Evolutionary conservation across 257 asterid species (phyloP).

Genomic region (Anisodus acutangulus): DNA sequence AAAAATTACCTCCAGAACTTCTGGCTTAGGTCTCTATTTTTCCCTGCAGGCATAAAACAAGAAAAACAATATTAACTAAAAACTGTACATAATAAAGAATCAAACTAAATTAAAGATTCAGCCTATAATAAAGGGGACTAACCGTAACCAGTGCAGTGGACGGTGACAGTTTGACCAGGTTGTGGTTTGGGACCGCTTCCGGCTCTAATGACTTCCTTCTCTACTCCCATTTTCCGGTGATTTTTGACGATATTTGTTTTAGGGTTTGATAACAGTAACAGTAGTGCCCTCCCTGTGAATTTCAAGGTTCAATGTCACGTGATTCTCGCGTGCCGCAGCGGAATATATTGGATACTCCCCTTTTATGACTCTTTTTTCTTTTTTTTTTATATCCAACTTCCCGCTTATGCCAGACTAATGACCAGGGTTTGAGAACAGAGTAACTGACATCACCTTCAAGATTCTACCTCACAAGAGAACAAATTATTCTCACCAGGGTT

Average conservation of each 20-base stretch:
- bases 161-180: constrained; percentile 84
- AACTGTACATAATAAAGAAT: background rate
- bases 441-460: too few species aligned
- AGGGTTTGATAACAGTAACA: constrained; percentile 13
- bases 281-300: background rate
- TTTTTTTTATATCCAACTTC: too few species aligned
- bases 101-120: background rate
- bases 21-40: constrained; percentile 67
- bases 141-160: constrained; percentile 98
- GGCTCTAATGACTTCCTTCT: constrained; percentile 66
- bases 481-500: too few species aligned
- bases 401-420: too few species aligned
- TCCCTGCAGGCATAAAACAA: constrained; percentile 43
- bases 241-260: constrained; percentile 4
- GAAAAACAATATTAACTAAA: background rate
- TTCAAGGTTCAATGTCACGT: constrained; percentile 30
- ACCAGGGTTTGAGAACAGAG: too few species aligned
- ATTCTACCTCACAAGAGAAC: too few species aligned
- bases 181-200: constrained; percentile 86
- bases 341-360: background rate
- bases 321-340: constrained; percentile 35
- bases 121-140: background rate
- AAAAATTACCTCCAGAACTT: constrained; percentile 84
- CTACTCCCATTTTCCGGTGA: constrained; percentile 72
- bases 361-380: background rate